Base-by-base conservation (phyloP, 176 grass and related monocot species). In the Musa acuminata region DNA sequence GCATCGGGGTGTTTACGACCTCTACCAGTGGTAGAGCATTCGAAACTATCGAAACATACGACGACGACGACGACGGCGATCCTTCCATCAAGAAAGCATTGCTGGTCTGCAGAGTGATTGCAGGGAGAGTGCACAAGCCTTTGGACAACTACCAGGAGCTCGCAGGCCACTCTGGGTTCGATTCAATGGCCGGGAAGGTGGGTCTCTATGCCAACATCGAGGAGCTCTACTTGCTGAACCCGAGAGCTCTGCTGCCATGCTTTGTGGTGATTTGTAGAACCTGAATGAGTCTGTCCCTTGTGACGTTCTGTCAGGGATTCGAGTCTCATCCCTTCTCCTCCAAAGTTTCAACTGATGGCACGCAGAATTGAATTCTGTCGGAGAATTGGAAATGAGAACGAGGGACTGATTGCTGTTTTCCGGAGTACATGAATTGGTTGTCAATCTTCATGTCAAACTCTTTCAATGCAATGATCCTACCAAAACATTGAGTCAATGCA, bases 211-310 rank as follows among this genome's bases (percentile, higher is more conserved):
- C 71, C 21, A 73, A 73, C 71, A 73, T 73, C 14, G 71, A 73
- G 52, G 72, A 74, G 72, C 72, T 74, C 72, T 74, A 74, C 72
- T 55, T 74, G 52, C 52, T 74, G 23, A 74, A 74, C 21, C 72
- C 72, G 23, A 74, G 72, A 17, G 72, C 72, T 17, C 53, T 74
- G 52, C 72, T 74, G 0, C 72, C 72, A n/a, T 74, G 72, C 53
- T 74, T 74, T 17, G 52, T 74, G 53, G 72, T 74, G 13, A 57
- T 74, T 13, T 74, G 72, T 29, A 74, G 29, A 35, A 53, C 72
- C 16, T 74, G 72, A 74, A 21, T 11, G 9, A 13, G 49, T 1
- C 2, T 12, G 57, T 62, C 20, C 20, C 57, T 62, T 62, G 12
- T 58, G 3, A 58, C 55, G 4, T 43, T 43, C 35, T 43, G 35